Evolutionary conservation across 2,329 filamentous ascomycete genomes (phyloP).

Genomic region (Hypoxylon sp.): DNA sequence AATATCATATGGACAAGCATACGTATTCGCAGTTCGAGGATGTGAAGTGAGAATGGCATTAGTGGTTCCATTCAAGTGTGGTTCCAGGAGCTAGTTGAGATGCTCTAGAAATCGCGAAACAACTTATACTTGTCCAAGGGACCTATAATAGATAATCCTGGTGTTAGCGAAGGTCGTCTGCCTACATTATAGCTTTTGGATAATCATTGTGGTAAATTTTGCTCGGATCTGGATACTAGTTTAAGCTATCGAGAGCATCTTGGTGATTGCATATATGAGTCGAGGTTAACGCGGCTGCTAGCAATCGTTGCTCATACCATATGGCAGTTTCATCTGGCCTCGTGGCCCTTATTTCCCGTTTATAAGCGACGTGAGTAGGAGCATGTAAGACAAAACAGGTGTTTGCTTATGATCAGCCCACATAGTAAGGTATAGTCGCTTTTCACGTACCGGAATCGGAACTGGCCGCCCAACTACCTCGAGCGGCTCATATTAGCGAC

Average conservation of each 20-base stretch:
- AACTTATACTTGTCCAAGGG: neutral
- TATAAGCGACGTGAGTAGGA: neutral
- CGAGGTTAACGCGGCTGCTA: neutral
- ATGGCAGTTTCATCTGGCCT: neutral
- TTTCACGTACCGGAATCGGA: neutral
- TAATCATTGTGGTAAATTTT: neutral
- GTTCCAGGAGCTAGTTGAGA: neutral
- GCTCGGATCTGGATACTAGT: neutral
- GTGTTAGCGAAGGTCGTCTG: neutral
- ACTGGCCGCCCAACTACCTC: neutral
- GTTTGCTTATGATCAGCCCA: neutral
- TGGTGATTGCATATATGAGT: neutral
- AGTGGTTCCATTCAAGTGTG: neutral
- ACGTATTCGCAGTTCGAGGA: neutral
- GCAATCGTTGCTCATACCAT: neutral
- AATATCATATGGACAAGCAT: neutral
- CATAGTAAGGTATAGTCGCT: neutral
- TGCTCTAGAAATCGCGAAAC: neutral
- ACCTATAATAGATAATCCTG: neutral
- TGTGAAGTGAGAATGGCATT: neutral
- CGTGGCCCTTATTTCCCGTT: neutral
- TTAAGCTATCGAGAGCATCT: neutral
- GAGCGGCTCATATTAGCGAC: neutral
- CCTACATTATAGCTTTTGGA: neutral
- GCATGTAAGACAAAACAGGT: neutral